Evolutionary conservation across 345 rosid genomes (phyloP), one percentile per base, ranked within the genome.

Genomic region (Aurinia saxatilis): DNA sequence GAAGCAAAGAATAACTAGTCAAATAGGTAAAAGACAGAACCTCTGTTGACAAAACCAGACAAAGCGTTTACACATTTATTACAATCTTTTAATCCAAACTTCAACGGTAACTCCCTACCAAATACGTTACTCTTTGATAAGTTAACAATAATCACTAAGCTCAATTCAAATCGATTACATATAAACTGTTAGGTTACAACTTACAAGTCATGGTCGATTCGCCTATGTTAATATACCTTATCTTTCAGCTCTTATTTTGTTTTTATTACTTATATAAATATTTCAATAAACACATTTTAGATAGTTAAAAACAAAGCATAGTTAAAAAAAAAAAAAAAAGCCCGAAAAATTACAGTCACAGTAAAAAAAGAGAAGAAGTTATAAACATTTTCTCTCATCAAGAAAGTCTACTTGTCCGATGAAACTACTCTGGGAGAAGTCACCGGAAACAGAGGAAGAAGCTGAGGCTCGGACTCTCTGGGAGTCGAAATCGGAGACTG

Each of bases 401-500:
- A 61, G 48, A 46, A 46, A 62, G 53, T 29, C 42, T 40, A 71
- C 13, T 29, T 8, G 25, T 45, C 66, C 50, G 75, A 38, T 41
- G 90, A 81, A 27, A 27, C 31, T 38, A 78, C 70, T 59, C 81
- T 79, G 9, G 98, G 96, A 4, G 99, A 90, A 39, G 93, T 84
- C 27, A 90, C 77, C 35, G 99, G 99, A 21, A 95, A 95, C 19
- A 95, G 79, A 6, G 96, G 82, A 51, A 95, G 52, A 52, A 95
- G 87, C 79, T 88, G 93, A 3, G 96, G 99, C 88, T 95, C 98
- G 8, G 86, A 66, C 19, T 81, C 96, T 70, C 95, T 73, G 0
- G 97, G 97, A 8, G 99, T 90, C 19, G 91, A 80, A 50, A 85
- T 77, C n/a, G 97, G 99, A 7, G 99, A 90, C 18, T 79, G 90